Conservation (phyloP, 1,139 yeast genomes). For the Debaryomyces sp. region DNA sequence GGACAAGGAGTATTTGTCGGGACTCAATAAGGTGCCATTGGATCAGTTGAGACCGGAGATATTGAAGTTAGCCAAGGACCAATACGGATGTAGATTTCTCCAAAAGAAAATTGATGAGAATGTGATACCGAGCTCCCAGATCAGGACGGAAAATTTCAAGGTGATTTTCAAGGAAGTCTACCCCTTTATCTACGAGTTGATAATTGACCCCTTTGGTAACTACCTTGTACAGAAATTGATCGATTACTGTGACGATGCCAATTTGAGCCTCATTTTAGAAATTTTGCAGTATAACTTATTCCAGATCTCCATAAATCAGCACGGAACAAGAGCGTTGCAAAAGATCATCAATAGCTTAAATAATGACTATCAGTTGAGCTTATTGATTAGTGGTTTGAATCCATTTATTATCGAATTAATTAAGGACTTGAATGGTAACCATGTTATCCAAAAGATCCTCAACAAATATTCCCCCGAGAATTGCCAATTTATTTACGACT, state of each 20-base stretch:
- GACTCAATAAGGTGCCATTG: conserved; percentile 42
- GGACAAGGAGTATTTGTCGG: conserved; percentile 46
- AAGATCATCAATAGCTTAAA: conserved; percentile 53
- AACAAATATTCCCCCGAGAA: conserved; percentile 69
- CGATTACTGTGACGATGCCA: conserved; percentile 47
- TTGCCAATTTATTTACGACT: conserved; percentile 85
- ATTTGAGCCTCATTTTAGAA: conserved; percentile 43
- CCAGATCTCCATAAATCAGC: conserved; percentile 64
- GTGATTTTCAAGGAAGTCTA: conserved; percentile 43
- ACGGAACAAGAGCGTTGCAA: conserved; percentile 95
- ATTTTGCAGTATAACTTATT: conserved; percentile 43
- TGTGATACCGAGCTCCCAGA: conserved; percentile 31
- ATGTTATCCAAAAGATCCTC: conserved; percentile 90
- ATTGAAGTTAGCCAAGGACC: conserved; percentile 45
- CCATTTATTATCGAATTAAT: conserved; percentile 80
- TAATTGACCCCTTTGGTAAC: conserved; percentile 86
- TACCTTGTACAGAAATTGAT: conserved; percentile 88
- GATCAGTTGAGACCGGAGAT: conserved; percentile 36
- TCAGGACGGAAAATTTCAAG: conserved; percentile 40
- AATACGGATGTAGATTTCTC: conserved; percentile 51
- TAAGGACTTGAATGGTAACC: conserved; percentile 93
- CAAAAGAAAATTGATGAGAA: conserved; percentile 51
- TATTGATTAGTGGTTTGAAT: conserved; percentile 59
- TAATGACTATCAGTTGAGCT: conserved; percentile 37
- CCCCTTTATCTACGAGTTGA: conserved; percentile 44